A percentile compares a stretch with the other conserved stretches of the same genome.
phyloP scores from a whole-genome alignment of 1,139 yeast genomes.

The Geotrichum candidum region DNA sequence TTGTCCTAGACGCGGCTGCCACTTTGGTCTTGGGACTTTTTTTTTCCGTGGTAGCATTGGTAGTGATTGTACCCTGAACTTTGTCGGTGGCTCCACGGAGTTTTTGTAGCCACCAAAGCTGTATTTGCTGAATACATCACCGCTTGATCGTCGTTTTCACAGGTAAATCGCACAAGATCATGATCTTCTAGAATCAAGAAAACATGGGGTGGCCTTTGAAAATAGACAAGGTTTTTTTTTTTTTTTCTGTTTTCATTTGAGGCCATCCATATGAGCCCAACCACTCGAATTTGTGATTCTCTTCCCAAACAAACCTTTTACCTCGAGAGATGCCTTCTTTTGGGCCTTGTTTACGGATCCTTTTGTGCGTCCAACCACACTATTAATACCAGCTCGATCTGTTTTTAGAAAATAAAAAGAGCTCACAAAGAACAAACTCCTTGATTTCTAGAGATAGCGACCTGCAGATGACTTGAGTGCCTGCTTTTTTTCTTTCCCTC shows the following conservation, averaged over 20 bases:
- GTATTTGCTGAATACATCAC: no score
- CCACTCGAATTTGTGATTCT: not conserved
- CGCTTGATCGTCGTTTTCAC: no score
- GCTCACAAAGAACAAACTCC: not conserved
- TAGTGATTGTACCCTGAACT: no score
- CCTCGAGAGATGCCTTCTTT: not conserved
- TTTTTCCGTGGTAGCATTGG: no score
- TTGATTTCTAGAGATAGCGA: no score
- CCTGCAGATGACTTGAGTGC: no score
- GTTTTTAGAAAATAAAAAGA: not conserved
- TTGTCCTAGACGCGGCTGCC: no score
- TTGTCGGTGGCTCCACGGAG: no score
- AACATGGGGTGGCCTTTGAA: not conserved
- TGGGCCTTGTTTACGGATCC: not conserved
- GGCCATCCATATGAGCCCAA: not conserved
- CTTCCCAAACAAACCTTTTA: not conserved
- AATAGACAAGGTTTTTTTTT: not conserved
- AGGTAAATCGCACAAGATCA: no score
- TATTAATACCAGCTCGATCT: not conserved
- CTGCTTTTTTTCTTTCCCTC: no score
- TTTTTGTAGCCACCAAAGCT: no score
- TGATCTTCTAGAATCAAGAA: not conserved
- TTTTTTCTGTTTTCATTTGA: not conserved
- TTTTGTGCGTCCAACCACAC: not conserved
- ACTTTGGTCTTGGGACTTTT: no score